Base-by-base conservation (phyloP, 2,329 filamentous ascomycete genomes). In the Meredithiella fracta region DNA sequence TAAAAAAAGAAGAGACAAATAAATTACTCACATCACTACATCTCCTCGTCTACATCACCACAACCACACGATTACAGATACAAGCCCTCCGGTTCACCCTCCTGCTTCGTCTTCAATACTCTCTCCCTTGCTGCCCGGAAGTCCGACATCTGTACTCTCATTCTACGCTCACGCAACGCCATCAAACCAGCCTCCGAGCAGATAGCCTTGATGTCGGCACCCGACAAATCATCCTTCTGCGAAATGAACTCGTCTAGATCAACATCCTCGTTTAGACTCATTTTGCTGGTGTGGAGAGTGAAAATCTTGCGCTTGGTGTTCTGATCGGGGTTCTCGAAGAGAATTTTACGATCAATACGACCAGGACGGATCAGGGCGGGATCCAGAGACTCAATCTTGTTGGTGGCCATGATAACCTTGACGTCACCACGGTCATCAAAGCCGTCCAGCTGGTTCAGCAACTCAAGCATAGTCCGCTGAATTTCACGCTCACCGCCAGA, bases 371-470 rank as follows among this genome's bases (percentile, higher is more conserved):
- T 98, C 63, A 98, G 76, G 17, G 92, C 92, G 56, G 92, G 92
- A 66, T 98, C 94, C 26, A 98, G 77, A 3, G 88, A 94, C 63
- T 98, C 94, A 63, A 98, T 98, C 80, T 98, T 98, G 82, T 98
- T 98, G 62, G 92, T 98, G 11, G 92, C 94, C 90, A 98, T 97
- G 69, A 98, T 91, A 60, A 98, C 92, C 76, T 98, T 98, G 70
- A 98, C 91, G 67, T 98, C 92, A 63, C 92, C 94, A 59, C 92
- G 86, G 69, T 98, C 94, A 67, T 98, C 92, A 72, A 98, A 98
- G 64, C 92, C 92, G 67, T 98, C 92, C 7, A 98, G 82, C 73
- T 98, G 92, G 71, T 98, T 98, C 44, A 98, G 82, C 55, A 98
- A 79, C 67, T 98, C 92, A 69, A 98, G 74, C 92, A 98, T 98